A percentile compares a stretch with the other conserved stretches of the same genome.
These are phyloP conservation scores for Amorphotheca resinae DNA, from an alignment of 495 filamentous ascomycete species.

Conservation along the genomic window DNA sequence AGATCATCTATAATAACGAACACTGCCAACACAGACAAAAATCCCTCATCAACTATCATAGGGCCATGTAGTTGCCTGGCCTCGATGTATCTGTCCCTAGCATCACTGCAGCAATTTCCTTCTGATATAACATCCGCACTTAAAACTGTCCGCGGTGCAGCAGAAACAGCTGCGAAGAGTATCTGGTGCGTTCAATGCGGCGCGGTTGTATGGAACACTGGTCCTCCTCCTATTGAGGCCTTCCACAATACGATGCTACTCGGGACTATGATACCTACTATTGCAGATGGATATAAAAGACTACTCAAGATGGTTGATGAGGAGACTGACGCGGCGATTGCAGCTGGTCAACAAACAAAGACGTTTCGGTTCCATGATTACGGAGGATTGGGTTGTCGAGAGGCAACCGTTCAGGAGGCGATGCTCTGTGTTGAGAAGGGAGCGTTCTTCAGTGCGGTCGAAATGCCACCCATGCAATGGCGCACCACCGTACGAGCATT, in stretches of 20 bases:
- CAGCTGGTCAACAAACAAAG: slow-evolving; percentile 26
- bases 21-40: slow-evolving; percentile 18
- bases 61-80: slow-evolving; percentile 13
- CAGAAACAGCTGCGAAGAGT: slow-evolving; percentile 41
- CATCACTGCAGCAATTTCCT: slow-evolving; percentile 33
- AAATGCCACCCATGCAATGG: slow-evolving; percentile 37
- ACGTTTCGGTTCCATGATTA: slow-evolving; percentile 30
- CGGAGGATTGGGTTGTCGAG: slow-evolving; percentile 28
- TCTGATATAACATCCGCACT: slow-evolving; percentile 31
- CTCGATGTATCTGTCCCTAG: slow-evolving; percentile 31
- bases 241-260: slow-evolving; percentile 58
- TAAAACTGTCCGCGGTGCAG: slow-evolving; percentile 42
- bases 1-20: slow-evolving; percentile 16
- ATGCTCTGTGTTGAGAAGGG: slow-evolving; percentile 12
- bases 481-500: slow-evolving; percentile 36
- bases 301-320: slow-evolving; percentile 35
- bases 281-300: slow-evolving; percentile 43
- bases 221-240: slow-evolving; percentile 24
- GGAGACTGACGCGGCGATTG: slow-evolving; percentile 26
- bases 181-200: slow-evolving; percentile 48
- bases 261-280: slow-evolving; percentile 48
- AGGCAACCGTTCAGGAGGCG: slow-evolving; percentile 2
- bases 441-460: slow-evolving; percentile 10
- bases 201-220: slow-evolving; percentile 24
- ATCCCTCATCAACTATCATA: slow-evolving; percentile 1